phyloP scores from a whole-genome alignment of 768 basidiomycete genomes.

The Tricholoma sp. region DNA sequence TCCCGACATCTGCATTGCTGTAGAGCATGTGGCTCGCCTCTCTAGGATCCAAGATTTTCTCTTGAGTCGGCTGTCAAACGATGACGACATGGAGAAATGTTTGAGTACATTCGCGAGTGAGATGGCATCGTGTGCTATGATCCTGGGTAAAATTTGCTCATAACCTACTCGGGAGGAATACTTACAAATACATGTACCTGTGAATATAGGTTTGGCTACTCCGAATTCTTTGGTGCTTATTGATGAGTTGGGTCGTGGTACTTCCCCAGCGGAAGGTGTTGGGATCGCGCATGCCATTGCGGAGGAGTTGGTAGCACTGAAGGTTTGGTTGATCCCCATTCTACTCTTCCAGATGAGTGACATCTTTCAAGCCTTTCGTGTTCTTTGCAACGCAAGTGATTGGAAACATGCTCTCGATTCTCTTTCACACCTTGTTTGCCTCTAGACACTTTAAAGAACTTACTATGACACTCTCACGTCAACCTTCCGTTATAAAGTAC shows the following conservation, averaged over 20 bases:
- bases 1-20: background rate
- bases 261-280: slow-evolving; percentile 75
- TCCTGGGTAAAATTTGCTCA: slow-evolving; percentile 49
- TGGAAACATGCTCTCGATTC: background rate
- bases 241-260: slow-evolving; percentile 93
- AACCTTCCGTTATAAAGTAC: slow-evolving; percentile 79
- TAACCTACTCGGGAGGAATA: background rate
- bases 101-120: slow-evolving; percentile 95
- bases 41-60: slow-evolving; percentile 78
- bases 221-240: slow-evolving; percentile 72
- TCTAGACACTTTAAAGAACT: slow-evolving; percentile 79
- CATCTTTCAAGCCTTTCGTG: slow-evolving; percentile 58
- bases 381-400: slow-evolving; percentile 82
- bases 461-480: slow-evolving; percentile 64
- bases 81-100: slow-evolving; percentile 86
- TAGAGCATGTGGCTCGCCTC: background rate
- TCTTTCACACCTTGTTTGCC: background rate
- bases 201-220: slow-evolving; percentile 57
- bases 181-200: background rate
- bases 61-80: slow-evolving; percentile 86
- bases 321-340: slow-evolving; percentile 38
- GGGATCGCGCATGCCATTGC: slow-evolving; percentile 84
- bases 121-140: slow-evolving; percentile 91
- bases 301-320: slow-evolving; percentile 66
- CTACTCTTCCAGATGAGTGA: background rate